Conservation (phyloP, 2,329 filamentous ascomycete genomes). For the Botryotinia convoluta region DNA sequence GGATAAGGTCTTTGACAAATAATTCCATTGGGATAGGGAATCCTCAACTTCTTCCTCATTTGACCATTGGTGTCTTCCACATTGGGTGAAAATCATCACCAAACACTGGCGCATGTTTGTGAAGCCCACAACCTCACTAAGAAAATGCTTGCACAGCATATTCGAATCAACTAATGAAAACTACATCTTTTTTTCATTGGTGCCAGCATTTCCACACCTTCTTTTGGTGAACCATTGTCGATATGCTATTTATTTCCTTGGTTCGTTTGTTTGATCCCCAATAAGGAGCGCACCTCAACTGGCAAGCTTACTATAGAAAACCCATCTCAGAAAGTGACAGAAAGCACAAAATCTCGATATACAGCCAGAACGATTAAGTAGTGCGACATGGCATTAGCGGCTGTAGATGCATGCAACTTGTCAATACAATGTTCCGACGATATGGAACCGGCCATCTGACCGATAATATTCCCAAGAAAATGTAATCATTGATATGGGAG, state of each 20-base stretch:
- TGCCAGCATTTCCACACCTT: not conserved
- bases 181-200: not conserved
- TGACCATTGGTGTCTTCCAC: not conserved
- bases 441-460: conserved; percentile 1
- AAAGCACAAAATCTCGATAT: not conserved
- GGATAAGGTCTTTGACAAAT: not conserved
- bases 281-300: not conserved
- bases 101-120: not conserved
- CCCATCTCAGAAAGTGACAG: not conserved
- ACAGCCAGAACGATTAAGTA: not conserved
- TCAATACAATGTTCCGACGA: not conserved
- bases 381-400: not conserved
- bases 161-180: not conserved
- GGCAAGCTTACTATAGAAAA: not conserved
- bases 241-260: not conserved
- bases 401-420: not conserved
- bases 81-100: not conserved
- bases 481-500: not conserved
- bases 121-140: not conserved
- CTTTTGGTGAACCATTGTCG: not conserved
- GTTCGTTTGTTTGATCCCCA: not conserved
- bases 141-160: not conserved
- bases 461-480: not conserved
- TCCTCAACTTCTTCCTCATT: not conserved
- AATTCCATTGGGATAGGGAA: not conserved